Evolutionary conservation across 2,329 filamentous ascomycete genomes (phyloP).

Genomic region (Trichophyton rubrum): DNA sequence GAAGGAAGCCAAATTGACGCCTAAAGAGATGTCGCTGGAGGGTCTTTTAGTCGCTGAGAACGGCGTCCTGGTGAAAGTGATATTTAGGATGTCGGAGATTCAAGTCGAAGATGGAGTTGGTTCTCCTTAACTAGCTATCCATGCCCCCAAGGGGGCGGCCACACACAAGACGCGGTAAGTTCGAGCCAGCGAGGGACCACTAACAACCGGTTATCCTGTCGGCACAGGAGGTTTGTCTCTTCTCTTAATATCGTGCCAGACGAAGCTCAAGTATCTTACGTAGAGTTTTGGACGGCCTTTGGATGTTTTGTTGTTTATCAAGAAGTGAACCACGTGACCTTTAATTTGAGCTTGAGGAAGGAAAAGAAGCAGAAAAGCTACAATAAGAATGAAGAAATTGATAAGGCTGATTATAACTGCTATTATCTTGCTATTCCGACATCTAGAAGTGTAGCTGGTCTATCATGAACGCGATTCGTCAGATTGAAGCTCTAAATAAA

Average conservation of each 20-base stretch:
- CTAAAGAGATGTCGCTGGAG: background rate
- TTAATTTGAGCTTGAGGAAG: background rate
- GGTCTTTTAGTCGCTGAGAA: background rate
- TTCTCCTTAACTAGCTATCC: background rate
- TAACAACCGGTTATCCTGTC: background rate
- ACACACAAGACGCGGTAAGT: background rate
- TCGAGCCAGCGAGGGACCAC: background rate
- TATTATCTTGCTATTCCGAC: background rate
- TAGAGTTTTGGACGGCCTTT: background rate
- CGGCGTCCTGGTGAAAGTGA: background rate
- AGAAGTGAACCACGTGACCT: background rate
- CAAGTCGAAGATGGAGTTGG: background rate
- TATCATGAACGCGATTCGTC: slow-evolving; percentile 82
- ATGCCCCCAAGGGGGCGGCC: background rate
- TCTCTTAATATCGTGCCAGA: background rate
- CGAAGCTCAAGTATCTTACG: background rate
- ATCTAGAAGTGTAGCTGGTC: background rate
- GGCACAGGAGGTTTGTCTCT: background rate
- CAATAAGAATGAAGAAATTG: background rate
- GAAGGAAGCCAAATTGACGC: background rate
- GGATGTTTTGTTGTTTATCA: background rate
- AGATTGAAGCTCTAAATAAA: slow-evolving; percentile 86
- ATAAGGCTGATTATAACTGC: background rate
- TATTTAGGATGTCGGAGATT: background rate
- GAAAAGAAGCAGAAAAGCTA: background rate